A percentile compares a stretch with the other conserved stretches of the same genome.
Conservation (phyloP, 805 yeast genomes). For the Candida chilensis region DNA sequence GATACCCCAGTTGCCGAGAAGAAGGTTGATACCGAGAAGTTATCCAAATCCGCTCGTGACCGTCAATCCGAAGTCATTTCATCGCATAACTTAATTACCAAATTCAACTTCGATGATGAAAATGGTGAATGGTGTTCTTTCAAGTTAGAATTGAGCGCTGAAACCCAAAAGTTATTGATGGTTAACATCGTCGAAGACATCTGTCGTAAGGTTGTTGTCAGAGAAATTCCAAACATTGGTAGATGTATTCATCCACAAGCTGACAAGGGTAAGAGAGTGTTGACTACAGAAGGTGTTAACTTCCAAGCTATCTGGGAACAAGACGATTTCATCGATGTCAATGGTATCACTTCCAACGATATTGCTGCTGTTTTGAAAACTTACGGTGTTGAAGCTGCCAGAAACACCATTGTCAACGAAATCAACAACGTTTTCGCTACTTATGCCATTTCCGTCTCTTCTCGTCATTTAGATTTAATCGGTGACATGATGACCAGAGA, state of each 20-base stretch:
- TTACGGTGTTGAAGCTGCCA: slow-evolving; percentile 98
- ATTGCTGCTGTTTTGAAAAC: slow-evolving; percentile 82
- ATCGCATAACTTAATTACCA: slow-evolving; percentile 62
- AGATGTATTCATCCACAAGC: slow-evolving; percentile 82
- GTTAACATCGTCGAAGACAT: slow-evolving; percentile 91
- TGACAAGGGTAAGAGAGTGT: slow-evolving; percentile 60
- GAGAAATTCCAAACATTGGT: slow-evolving; percentile 86
- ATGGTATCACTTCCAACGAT: slow-evolving; percentile 87
- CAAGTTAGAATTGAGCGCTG: slow-evolving; percentile 72
- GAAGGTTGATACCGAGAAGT: slow-evolving; percentile 11
- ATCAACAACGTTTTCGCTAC: slow-evolving; percentile 92
- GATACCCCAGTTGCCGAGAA: slow-evolving; percentile 7
- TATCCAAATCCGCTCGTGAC: slow-evolving; percentile 61
- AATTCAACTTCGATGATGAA: slow-evolving; percentile 84
- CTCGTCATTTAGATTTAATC: slow-evolving; percentile 91
- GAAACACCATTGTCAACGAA: slow-evolving; percentile 94
- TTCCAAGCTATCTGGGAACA: slow-evolving; percentile 98
- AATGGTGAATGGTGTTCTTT: slow-evolving; percentile 91
- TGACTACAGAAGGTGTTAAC: slow-evolving; percentile 97
- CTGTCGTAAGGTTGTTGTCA: slow-evolving; percentile 83
- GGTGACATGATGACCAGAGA: slow-evolving; percentile 99
- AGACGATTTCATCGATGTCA: slow-evolving; percentile 84
- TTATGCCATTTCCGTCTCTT: slow-evolving; percentile 88
- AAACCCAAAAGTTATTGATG: slow-evolving; percentile 90
- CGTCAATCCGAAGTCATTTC: slow-evolving; percentile 80